phyloP scores from a whole-genome alignment of 192 early-diverging fungal genomes.

The Coemansia sp. region DNA sequence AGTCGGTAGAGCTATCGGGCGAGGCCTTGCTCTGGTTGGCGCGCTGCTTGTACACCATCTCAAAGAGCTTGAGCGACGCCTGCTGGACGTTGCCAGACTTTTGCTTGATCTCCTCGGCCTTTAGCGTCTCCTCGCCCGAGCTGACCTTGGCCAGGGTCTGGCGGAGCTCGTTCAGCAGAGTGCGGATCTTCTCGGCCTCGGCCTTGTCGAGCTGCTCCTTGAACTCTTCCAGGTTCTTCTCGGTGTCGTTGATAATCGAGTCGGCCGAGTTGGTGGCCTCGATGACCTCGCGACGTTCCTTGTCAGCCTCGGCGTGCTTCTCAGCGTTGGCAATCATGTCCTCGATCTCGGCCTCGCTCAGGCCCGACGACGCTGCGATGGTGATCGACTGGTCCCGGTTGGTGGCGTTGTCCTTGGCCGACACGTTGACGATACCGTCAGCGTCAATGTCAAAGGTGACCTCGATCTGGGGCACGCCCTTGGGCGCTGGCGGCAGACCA shows the following conservation, averaged over 20 bases:
- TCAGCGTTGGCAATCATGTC: constrained; percentile 95
- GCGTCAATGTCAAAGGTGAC: constrained; percentile 99
- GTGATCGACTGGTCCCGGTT: constrained; percentile 95
- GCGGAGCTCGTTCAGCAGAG: constrained; percentile 78
- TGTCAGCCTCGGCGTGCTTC: constrained; percentile 87
- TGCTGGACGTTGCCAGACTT: constrained; percentile 84
- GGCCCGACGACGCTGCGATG: constrained; percentile 91
- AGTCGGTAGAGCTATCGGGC: constrained; percentile 14
- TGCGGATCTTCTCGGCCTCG: constrained; percentile 84
- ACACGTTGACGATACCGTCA: constrained; percentile 98
- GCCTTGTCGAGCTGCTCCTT: constrained; percentile 89
- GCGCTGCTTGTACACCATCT: constrained; percentile 93
- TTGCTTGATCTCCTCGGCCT: constrained; percentile 85
- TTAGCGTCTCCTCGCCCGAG: constrained; percentile 61
- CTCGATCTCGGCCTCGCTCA: constrained; percentile 92
- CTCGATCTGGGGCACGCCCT: constrained; percentile 96
- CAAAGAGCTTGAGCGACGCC: constrained; percentile 91
- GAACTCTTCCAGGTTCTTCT: constrained; percentile 94
- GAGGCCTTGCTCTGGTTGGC: constrained; percentile 43
- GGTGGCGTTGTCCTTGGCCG: constrained; percentile 95
- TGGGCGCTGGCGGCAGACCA: constrained; percentile 93
- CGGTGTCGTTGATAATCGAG: constrained; percentile 84
- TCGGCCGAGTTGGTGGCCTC: constrained; percentile 94
- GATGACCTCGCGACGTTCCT: constrained; percentile 87
- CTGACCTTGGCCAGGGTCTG: constrained; percentile 70